Evolutionary conservation across 2,329 filamentous ascomycete species (phyloP), one percentile per base, ranked within the genome.

Genomic region (Chlorencoelia australis): DNA sequence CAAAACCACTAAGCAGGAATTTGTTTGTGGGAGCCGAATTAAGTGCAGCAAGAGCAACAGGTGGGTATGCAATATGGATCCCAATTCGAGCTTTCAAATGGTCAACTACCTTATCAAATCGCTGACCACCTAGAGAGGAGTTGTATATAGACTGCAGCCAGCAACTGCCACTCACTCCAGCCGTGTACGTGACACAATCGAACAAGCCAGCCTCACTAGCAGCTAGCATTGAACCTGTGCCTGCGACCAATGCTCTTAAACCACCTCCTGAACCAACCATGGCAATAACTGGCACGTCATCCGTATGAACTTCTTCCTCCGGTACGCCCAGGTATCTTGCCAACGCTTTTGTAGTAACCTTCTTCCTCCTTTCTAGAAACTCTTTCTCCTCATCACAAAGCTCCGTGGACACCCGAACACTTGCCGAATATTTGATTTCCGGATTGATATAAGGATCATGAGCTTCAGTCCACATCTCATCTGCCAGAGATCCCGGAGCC

Each of bases 221-320:
- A 3, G 87, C 88, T 7, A 91, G 67, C 43, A 93, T 79, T 0
- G 88, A 95, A 0, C 89, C 88, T 0, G 87, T 79, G 3, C 89
- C 88, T 2, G 91, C 88, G 13, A 96, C 85, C 24, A 98, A 71
- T 1, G 91, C 91, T 33, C 91, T 72, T 30, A 98, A 62, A 0
- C 91, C 91, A 39, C 91, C 91, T 7, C 91, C 91, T 2, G 89
- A 96, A 7, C 88, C 88, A 50, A 89, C 94, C 65, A 96, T 80
- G 25, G 89, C 89, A 55, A 98, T 95, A 3, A 79, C 77, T 1
- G 91, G 91, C 5, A 96, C 79, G 62, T 98, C 91, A 30, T 94
- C 86, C 0, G 86, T 84, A 52, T 96, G 76, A n/a, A 98, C 76
- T 3, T 89, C 82, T 10, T 73, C 67, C 55, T 88, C 85, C 0